These are phyloP conservation scores for Fraxinus floribunda DNA, from an alignment of 305 asterid species.

Conservation along the genomic window DNA sequence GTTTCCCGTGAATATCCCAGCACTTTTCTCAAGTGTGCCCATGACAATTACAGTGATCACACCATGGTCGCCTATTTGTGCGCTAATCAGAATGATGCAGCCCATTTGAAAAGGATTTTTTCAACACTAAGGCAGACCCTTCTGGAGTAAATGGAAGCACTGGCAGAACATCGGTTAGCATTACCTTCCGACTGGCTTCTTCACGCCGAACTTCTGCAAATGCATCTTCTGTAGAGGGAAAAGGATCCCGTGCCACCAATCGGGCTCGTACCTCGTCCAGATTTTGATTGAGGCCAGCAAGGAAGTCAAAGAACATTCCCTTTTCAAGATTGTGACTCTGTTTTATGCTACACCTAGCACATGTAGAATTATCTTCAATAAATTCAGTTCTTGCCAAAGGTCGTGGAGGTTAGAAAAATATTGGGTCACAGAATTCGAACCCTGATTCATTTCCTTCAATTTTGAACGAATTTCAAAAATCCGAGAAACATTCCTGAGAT, in stretches of 20 bases:
- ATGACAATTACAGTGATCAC: neutral
- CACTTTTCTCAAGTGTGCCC: neutral
- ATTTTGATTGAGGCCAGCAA: neutral
- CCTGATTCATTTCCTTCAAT: neutral
- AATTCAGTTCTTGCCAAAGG: neutral
- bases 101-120: neutral
- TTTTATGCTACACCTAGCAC: neutral
- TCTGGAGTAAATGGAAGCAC: neutral
- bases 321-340: neutral
- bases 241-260: neutral
- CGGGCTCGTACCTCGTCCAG: neutral
- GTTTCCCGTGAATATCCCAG: neutral
- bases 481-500: neutral
- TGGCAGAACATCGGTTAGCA: neutral
- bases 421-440: neutral
- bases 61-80: neutral
- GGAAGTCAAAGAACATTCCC: neutral
- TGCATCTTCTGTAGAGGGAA: neutral
- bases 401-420: neutral
- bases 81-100: no score
- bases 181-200: neutral
- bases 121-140: neutral
- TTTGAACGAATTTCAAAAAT: neutral
- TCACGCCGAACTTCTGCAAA: neutral
- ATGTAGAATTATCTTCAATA: neutral